Conservation (phyloP, 306 rosid species). For the Oemleria cerasiformis region DNA sequence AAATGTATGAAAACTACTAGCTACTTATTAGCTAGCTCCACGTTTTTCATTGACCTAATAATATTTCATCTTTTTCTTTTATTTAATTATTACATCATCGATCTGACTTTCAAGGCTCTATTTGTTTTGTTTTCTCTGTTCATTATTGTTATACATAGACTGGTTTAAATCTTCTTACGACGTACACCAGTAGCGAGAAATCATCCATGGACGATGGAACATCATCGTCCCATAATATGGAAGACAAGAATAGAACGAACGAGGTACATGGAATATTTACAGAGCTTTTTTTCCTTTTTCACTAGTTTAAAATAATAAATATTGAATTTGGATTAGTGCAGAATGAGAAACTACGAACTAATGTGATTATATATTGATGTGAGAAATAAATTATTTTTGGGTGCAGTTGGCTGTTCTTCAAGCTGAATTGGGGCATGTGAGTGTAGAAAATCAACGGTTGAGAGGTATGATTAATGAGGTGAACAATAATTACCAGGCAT, state of each 20-base stretch:
- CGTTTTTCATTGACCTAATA: neutral
- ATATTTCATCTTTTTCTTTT: neutral
- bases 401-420: conserved; percentile 33
- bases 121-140: neutral
- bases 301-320: neutral
- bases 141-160: conserved; percentile 31
- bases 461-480: conserved; percentile 43
- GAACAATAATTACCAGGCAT: conserved; percentile 36
- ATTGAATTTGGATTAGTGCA: no score
- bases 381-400: neutral
- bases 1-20: conserved; percentile 26
- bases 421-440: conserved; percentile 46
- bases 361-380: neutral
- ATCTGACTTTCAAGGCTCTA: neutral
- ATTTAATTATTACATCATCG: neutral
- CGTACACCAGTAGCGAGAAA: conserved; percentile 31
- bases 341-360: neutral
- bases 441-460: conserved; percentile 44
- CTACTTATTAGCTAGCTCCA: neutral
- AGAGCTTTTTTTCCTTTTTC: neutral
- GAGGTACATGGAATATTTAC: conserved; percentile 16
- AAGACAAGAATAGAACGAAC: conserved; percentile 24
- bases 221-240: conserved; percentile 20
- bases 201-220: conserved; percentile 35
- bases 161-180: conserved; percentile 55